Base-by-base conservation (phyloP, 2,329 filamentous ascomycete species). In the Pestalotiopsis sp. region DNA sequence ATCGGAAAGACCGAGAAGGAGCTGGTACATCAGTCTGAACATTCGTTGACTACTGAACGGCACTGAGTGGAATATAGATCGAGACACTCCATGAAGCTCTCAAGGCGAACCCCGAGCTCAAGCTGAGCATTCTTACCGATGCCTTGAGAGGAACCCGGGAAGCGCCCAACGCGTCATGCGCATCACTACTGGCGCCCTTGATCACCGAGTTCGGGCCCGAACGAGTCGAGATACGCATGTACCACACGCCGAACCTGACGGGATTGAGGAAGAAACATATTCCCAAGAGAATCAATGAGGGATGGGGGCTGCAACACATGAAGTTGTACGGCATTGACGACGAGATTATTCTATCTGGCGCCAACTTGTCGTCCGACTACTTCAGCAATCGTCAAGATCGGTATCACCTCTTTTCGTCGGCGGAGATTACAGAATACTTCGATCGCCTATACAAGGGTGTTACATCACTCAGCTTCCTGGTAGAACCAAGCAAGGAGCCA, bases 291-390 rank as follows among this genome's bases (percentile, higher is more conserved):
- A 95, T 99, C 78, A 99, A 99, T 74, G 96, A 99, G 82, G 96
- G 96, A 20, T 99, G 96, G 96, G 96, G 96, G 1, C 82, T 99
- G 70, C 96, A 99, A 78, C 96, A 99, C 78, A 99, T 99, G 95
- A 99, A 99, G 85, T 85, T 99, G 0, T 99, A 99, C 75, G 96
- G 96, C 0, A 84, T 97, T 25, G 96, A 99, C 75, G 94, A 99
- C 76, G 94, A 97, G 79, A 92, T 99, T 69, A 95, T 99, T 72
- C 89, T 99, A 75, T 97, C 95, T 7, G 95, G 94, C 7, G 96
- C 96, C 17, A 99, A 99, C 74, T 83, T 99, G 6, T 97, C 94
- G 0, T 89, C 87, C 58, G 95, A 99, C 77, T 99, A 99, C 81
- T 99, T 99, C 76, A 97, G 94, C 52, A 96, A 98, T 75, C 91